Base-by-base conservation (phyloP, 148 eudicot genomes). In the Vaccinium corymbosum region DNA sequence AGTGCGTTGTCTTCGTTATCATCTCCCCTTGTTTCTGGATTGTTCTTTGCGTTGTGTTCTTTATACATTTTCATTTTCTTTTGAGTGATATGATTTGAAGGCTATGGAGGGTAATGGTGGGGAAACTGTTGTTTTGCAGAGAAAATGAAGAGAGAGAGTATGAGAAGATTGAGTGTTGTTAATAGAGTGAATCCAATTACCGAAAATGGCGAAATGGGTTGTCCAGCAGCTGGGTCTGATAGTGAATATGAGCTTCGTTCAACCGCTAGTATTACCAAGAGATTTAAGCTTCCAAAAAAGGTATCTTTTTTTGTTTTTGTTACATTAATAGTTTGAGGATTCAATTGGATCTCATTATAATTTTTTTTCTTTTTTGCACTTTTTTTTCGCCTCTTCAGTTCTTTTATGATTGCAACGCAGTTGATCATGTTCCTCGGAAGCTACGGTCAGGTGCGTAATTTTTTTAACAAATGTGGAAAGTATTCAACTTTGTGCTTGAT, bases 391-490 rank as follows among this genome's bases (percentile, higher is more conserved):
- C 80, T 27, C 78, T 78, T 76, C 89, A 94, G 98, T 82, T 89
- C 87, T 86, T 88, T 78, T 88, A 89, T 55, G 92, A 86, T 48
- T 87, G 88, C 64, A 82, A 79, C 79, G 78, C 86, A 19, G 92
- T 88, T 84, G 84, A 87, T 81, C 85, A 88, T 13, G 89, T 90
- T 87, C 93, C 94, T 80, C 85, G 95, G 82, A 95, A 93, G 89
- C 88, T 89, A 81, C 92, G 98, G 59, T 95, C 98, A 87, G 98
- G 92, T 91, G 50, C 11, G 84, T 56, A 46, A 80, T 20, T 73
- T 66, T 29, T 51, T 46, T 73, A 57, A 12, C 5, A 22, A 80
- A 6, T 6, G 42, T 81, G 14, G 9, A 61, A n/a, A 51, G 29
- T 52, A 56, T 84, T 46, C 17, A 61, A 46, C 50, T 46, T 57